phyloP scores from a whole-genome alignment of 192 early-diverging fungal genomes.

The Linnemannia elongata region DNA sequence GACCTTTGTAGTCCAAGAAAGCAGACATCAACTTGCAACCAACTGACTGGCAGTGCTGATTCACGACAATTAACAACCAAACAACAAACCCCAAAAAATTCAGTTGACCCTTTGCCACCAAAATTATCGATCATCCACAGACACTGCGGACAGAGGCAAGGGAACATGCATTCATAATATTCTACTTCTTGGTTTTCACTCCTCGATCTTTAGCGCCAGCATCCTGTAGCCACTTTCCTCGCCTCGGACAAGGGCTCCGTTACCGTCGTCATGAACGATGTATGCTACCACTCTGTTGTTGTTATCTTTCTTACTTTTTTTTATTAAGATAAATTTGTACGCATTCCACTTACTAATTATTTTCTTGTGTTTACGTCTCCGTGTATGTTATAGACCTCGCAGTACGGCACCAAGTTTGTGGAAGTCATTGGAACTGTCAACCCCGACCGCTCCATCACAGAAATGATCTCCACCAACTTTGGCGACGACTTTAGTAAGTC shows the following conservation, averaged over 20 bases:
- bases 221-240: not conserved
- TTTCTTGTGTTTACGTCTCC: not conserved
- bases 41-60: too few relatives aligned
- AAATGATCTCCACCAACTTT: slow-evolving; percentile 35
- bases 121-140: not conserved
- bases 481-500: slow-evolving; percentile 45
- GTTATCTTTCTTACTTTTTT: not conserved
- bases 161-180: too few relatives aligned
- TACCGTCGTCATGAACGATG: not conserved
- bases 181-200: not conserved
- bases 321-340: not conserved
- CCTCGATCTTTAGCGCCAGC: not conserved
- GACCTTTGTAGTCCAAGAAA: not conserved
- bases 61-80: not conserved
- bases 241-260: not conserved
- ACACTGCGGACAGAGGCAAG: not conserved
- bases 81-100: not conserved
- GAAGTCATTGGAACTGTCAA: slow-evolving; percentile 49
- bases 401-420: slow-evolving; percentile 38
- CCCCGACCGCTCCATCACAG: slow-evolving; percentile 28
- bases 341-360: not conserved
- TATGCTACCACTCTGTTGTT: not conserved
- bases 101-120: slow-evolving; percentile 7
- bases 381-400: slow-evolving; percentile 12
- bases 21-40: not conserved